These are phyloP conservation scores for Auricularia sp. DNA, from an alignment of 768 basidiomycete species.

Conservation along the genomic window DNA sequence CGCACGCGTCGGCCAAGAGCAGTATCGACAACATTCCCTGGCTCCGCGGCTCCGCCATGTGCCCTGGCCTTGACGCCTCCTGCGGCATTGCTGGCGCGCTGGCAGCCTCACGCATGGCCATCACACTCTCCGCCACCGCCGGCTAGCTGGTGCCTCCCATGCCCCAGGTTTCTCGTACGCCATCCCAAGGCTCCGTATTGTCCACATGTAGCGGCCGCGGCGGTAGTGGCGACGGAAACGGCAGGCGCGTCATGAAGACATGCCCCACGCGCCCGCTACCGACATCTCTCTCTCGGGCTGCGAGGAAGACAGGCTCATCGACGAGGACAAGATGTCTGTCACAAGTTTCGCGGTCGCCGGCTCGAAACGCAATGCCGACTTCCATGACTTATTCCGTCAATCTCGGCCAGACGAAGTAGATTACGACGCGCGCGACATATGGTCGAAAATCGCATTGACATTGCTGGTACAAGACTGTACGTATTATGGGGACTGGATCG, in stretches of 20 bases:
- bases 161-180: constrained; percentile 9
- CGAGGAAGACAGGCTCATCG: constrained; percentile 26
- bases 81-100: constrained; percentile 53
- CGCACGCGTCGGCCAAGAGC: neutral
- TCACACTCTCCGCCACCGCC: constrained; percentile 27
- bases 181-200: neutral
- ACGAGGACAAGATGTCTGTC: constrained; percentile 73
- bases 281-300: constrained; percentile 20
- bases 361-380: constrained; percentile 87
- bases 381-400: constrained; percentile 82
- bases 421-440: no score
- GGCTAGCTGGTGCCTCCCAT: constrained; percentile 28
- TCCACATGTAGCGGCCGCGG: constrained; percentile 1
- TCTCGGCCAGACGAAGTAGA: no score
- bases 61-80: neutral
- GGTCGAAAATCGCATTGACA: no score
- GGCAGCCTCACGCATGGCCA: constrained; percentile 54
- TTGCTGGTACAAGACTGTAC: no score
- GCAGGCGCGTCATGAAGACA: constrained; percentile 5
- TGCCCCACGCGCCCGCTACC: constrained; percentile 14
- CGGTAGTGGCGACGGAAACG: neutral
- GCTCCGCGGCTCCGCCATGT: neutral
- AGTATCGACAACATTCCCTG: neutral
- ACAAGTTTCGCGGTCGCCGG: constrained; percentile 97
- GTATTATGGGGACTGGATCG: no score